phyloP scores from a whole-genome alignment of 768 basidiomycete genomes.

The Roridomyces roridus region DNA sequence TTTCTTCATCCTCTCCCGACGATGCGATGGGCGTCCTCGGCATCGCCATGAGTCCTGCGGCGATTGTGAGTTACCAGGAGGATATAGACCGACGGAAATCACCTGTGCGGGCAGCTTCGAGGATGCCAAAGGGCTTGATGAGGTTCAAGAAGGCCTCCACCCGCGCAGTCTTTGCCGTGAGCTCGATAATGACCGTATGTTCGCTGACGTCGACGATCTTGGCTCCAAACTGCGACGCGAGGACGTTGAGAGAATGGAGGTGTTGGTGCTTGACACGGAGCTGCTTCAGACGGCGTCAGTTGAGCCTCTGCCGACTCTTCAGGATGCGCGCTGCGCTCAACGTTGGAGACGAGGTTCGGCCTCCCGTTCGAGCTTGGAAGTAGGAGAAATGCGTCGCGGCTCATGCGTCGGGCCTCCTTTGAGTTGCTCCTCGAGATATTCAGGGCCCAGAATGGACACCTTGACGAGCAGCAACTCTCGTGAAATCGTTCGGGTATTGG shows the following conservation, averaged over 20 bases:
- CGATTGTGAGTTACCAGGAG: conserved; percentile 4
- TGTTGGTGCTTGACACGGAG: conserved; percentile 90
- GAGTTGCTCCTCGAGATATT: conserved; percentile 94
- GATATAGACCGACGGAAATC: conserved; percentile 32
- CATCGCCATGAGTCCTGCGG: conserved; percentile 94
- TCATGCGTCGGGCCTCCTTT: conserved; percentile 85
- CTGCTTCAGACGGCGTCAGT: conserved; percentile 82
- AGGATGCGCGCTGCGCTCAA: conserved; percentile 64
- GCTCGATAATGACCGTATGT: conserved; percentile 92
- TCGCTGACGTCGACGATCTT: conserved; percentile 95
- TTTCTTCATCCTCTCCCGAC: conserved; percentile 57
- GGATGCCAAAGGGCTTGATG: conserved; percentile 92
- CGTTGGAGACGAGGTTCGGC: conserved; percentile 74
- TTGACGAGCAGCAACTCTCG: conserved; percentile 96
- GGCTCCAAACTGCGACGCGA: conserved; percentile 89
- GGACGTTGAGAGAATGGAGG: conserved; percentile 83
- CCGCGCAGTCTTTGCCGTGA: conserved; percentile 89
- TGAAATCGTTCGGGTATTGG: conserved; percentile 87
- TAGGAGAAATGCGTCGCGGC: conserved; percentile 52
- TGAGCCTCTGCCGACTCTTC: conserved; percentile 38
- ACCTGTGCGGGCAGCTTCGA: conserved; percentile 97
- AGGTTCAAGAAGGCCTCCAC: conserved; percentile 93
- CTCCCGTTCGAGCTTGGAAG: conserved; percentile 74
- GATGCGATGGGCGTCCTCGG: conserved; percentile 89
- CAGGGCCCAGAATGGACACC: conserved; percentile 95